phyloP scores from a whole-genome alignment of 192 early-diverging fungal genomes.

The Lunasporangiospora selenospora region DNA sequence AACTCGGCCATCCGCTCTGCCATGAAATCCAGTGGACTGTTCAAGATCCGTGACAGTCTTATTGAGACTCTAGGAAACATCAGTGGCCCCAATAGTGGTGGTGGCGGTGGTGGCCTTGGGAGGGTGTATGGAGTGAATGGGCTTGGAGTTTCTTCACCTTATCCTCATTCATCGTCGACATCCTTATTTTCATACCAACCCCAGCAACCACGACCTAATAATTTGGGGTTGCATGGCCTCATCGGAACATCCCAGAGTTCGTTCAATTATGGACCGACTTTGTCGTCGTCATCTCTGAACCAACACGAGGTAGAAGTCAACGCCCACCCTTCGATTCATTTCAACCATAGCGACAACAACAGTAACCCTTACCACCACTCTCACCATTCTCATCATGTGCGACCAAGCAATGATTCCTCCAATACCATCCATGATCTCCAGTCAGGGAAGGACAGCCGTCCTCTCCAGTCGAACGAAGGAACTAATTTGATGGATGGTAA shows the following conservation, averaged over 20 bases:
- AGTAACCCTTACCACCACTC: neutral
- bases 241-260: neutral
- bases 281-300: constrained; percentile 16
- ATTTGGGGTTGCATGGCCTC: neutral
- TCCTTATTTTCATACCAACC: neutral
- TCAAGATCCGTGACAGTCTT: constrained; percentile 50
- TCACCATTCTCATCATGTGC: too few species aligned
- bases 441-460: neutral
- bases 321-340: neutral
- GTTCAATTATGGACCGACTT: neutral
- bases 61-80: constrained; percentile 32
- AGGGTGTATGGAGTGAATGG: too few species aligned
- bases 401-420: neutral
- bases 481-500: too few species aligned
- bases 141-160: too few species aligned
- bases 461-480: constrained; percentile 1
- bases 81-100: neutral
- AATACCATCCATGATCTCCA: neutral
- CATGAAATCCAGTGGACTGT: constrained; percentile 51
- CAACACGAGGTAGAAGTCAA: constrained; percentile 13
- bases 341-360: neutral
- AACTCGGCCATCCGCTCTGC: constrained; percentile 45
- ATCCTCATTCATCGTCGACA: too few species aligned
- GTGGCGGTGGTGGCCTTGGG: too few species aligned
- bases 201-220: neutral